Conservation (phyloP, 78 protist genomes). For the Trichosphaerium sp. region DNA sequence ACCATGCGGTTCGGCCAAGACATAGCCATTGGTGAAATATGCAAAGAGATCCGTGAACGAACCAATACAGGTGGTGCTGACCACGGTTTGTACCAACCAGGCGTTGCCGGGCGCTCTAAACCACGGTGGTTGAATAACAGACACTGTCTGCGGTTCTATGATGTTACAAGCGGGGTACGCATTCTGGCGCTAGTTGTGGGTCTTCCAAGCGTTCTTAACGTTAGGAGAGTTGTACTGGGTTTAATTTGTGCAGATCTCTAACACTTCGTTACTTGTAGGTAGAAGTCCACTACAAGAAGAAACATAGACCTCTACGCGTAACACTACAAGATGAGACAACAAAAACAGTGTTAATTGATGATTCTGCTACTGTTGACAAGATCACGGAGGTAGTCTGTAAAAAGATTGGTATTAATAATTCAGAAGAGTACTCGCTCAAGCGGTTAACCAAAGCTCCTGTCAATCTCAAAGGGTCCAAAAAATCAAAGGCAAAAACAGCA, state of each 20-base stretch:
- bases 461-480: too few species aligned
- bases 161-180: constrained; percentile 35
- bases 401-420: constrained; percentile 51
- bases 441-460: neutral
- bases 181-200: neutral
- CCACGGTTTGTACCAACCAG: constrained; percentile 53
- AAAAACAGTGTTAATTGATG: constrained; percentile 57
- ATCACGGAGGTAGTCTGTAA: constrained; percentile 31
- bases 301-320: constrained; percentile 56
- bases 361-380: constrained; percentile 39
- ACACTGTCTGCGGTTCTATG: constrained; percentile 38
- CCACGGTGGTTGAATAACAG: constrained; percentile 55
- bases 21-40: constrained; percentile 32
- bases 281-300: constrained; percentile 56
- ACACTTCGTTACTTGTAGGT: constrained; percentile 26
- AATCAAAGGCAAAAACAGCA: too few species aligned
- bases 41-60: constrained; percentile 42
- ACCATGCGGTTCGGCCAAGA: constrained; percentile 47
- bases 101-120: constrained; percentile 41
- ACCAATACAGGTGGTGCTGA: constrained; percentile 39
- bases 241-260: neutral
- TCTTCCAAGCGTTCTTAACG: neutral
- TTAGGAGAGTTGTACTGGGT: neutral
- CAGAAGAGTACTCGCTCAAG: constrained; percentile 71
- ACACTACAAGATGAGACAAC: constrained; percentile 43